phyloP scores from a whole-genome alignment of 129 eudicot species.

The Saposhnikovia divaricata region DNA sequence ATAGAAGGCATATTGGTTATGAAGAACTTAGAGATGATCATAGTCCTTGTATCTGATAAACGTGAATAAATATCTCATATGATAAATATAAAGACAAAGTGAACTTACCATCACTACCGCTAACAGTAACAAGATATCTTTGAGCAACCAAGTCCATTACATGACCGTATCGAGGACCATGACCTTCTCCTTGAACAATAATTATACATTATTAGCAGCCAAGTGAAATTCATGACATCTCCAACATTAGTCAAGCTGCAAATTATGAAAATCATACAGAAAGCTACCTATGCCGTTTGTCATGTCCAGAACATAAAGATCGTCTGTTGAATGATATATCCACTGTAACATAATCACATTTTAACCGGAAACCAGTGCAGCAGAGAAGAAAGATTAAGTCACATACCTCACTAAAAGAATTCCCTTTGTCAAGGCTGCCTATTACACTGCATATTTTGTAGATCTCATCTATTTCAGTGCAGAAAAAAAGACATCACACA shows the following conservation, averaged over 20 bases:
- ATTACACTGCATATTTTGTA: constrained; percentile 84
- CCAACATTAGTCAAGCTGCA: not conserved
- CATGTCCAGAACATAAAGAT: constrained; percentile 87
- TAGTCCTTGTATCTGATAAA: not conserved
- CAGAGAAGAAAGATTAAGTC: too few relatives aligned
- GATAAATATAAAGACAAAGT: not conserved
- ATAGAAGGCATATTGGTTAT: not conserved
- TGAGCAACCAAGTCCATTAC: constrained; percentile 99
- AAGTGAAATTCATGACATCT: constrained; percentile 19
- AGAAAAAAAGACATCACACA: not conserved
- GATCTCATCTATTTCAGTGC: constrained; percentile 97
- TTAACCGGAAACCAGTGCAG: too few relatives aligned
- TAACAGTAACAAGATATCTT: constrained; percentile 81
- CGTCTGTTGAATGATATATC: constrained; percentile 98
- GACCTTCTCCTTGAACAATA: constrained; percentile 95
- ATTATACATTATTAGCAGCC: constrained; percentile 43
- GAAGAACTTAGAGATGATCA: not conserved
- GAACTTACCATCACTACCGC: constrained; percentile 92
- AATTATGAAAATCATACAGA: not conserved
- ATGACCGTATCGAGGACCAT: constrained; percentile 95
- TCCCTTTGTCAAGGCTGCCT: too few relatives aligned
- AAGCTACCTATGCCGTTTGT: constrained; percentile 85
- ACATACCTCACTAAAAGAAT: too few relatives aligned
- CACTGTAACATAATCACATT: too few relatives aligned
- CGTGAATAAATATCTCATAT: not conserved